These are phyloP conservation scores for Heritiera littoralis DNA, from an alignment of 345 rosid species.

Conservation along the genomic window DNA sequence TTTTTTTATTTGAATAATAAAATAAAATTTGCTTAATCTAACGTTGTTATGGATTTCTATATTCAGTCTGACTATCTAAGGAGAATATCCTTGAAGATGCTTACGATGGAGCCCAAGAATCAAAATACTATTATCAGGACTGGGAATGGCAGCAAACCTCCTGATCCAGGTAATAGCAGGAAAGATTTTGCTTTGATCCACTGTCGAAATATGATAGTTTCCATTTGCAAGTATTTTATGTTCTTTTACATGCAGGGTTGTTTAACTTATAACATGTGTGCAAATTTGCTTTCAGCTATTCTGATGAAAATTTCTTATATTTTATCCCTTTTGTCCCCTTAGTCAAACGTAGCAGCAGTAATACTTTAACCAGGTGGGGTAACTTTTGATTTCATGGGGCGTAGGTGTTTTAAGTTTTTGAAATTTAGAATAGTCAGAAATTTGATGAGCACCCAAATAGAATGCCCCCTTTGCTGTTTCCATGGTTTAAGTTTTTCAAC, in stretches of 20 bases:
- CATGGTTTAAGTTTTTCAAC: not conserved
- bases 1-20: not conserved
- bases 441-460: not conserved
- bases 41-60: not conserved
- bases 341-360: not conserved
- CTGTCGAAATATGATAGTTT: not conserved
- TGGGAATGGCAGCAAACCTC: slow-evolving; percentile 41
- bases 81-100: slow-evolving; percentile 58
- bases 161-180: slow-evolving; percentile 48
- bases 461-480: not conserved
- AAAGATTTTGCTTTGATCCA: not conserved
- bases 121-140: slow-evolving; percentile 38
- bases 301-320: not conserved
- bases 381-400: not conserved
- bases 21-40: not conserved
- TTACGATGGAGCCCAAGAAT: slow-evolving; percentile 44
- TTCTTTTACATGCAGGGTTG: not conserved
- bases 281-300: not conserved
- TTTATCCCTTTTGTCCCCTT: not conserved
- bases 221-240: not conserved
- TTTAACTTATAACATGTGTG: not conserved
- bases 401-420: not conserved
- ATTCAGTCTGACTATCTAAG: slow-evolving; percentile 64
- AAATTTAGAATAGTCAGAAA: too few relatives aligned
- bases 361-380: not conserved